Percentiles rank a stretch among this genome's conserved stretches.
Conservation (phyloP, 2,329 filamentous ascomycete species). For the Fusarium fracticaudum region DNA sequence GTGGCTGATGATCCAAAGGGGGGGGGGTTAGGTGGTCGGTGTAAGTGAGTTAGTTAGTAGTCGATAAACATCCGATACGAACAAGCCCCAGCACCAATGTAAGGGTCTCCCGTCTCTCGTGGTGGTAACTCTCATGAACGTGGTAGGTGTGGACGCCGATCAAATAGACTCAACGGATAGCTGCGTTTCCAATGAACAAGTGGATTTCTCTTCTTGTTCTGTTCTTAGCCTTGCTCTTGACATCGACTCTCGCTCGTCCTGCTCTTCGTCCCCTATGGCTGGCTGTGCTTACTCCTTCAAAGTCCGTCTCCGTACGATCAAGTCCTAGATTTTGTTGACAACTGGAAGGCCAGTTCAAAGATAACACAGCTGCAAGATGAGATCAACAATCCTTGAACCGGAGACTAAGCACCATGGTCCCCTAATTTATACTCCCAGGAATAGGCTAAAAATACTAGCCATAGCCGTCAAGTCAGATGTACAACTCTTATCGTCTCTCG, state of each 20-base stretch:
- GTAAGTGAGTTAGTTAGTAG: not conserved
- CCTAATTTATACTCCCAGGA: slow-evolving; percentile 43
- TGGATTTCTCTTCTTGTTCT: slow-evolving; percentile 30
- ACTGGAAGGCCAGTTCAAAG: slow-evolving; percentile 19
- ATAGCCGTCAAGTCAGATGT: slow-evolving; percentile 39
- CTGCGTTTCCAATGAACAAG: slow-evolving; percentile 26
- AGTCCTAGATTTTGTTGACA: not conserved
- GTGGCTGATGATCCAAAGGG: slow-evolving; percentile 4
- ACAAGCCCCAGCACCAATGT: slow-evolving; percentile 27
- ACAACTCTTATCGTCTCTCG: slow-evolving; percentile 38
- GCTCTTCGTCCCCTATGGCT: slow-evolving; percentile 31
- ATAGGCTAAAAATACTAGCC: slow-evolving; percentile 42
- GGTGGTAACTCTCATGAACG: slow-evolving; percentile 24
- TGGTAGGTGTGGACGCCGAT: slow-evolving; percentile 29
- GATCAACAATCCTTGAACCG: slow-evolving; percentile 27
- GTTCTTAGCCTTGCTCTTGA: slow-evolving; percentile 35
- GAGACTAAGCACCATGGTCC: slow-evolving; percentile 28
- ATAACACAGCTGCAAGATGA: slow-evolving; percentile 41
- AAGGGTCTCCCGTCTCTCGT: slow-evolving; percentile 27
- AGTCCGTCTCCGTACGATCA: slow-evolving; percentile 3
- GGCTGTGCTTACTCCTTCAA: slow-evolving; percentile 37
- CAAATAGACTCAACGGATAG: slow-evolving; percentile 13
- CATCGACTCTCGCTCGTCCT: slow-evolving; percentile 7
- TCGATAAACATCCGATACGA: slow-evolving; percentile 26
- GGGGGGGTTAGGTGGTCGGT: not conserved